Conservation (phyloP, 2,329 filamentous ascomycete genomes). For the Cryphonectria radicalis region DNA sequence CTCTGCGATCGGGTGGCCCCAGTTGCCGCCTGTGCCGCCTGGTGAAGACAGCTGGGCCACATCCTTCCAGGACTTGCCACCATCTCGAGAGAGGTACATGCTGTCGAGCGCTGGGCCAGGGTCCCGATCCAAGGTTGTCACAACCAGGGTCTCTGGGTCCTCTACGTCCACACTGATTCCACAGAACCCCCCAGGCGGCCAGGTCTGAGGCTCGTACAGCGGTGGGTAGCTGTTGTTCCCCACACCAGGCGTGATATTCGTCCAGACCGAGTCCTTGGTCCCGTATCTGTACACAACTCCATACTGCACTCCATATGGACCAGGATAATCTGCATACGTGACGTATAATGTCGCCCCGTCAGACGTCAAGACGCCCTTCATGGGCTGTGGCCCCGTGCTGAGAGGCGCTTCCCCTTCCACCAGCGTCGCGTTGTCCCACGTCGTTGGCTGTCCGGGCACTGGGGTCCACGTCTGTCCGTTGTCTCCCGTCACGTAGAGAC, state of each 20-base stretch:
- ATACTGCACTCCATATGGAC: constrained; percentile 19
- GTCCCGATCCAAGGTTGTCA: constrained; percentile 15
- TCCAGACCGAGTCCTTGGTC: constrained; percentile 12
- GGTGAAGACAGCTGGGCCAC: constrained; percentile 17
- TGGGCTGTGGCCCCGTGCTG: constrained; percentile 20
- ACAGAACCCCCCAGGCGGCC: constrained; percentile 14
- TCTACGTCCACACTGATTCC: constrained; percentile 13
- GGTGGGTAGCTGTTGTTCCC: constrained; percentile 22
- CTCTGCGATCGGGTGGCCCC: constrained; percentile 18
- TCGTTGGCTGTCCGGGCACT: constrained; percentile 15
- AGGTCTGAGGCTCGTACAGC: constrained; percentile 12
- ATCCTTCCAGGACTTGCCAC: constrained; percentile 13
- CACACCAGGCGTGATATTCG: constrained; percentile 15
- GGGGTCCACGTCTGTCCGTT: constrained; percentile 6
- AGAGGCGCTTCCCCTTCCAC: constrained; percentile 1
- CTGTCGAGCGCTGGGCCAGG: constrained; percentile 21
- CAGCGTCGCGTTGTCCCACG: constrained; percentile 10
- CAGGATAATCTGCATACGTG: constrained; percentile 19
- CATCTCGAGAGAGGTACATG: constrained; percentile 17
- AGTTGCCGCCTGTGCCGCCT: constrained; percentile 14
- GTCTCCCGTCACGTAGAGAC: constrained; percentile 14
- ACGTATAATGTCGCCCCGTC: constrained; percentile 16
- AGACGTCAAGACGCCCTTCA: constrained; percentile 11
- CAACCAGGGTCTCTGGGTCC: constrained; percentile 15
- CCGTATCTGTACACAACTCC: constrained; percentile 20